A percentile compares a stretch with the other conserved stretches of the same genome.
These are phyloP conservation scores for Talaromyces amestolkiae DNA, from an alignment of 2,329 filamentous ascomycete species.

Conservation along the genomic window DNA sequence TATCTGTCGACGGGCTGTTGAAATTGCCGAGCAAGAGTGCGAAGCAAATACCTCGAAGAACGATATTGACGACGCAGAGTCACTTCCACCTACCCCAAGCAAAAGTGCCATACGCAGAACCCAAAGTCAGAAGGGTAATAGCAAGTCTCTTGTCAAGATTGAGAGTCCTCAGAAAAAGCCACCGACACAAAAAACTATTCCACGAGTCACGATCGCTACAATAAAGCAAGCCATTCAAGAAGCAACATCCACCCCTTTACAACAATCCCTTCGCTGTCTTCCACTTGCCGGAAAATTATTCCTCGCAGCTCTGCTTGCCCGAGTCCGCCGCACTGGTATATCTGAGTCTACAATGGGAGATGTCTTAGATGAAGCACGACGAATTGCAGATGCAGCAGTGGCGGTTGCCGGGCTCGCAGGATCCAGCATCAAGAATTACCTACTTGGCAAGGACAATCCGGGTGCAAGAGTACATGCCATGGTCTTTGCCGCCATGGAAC, in stretches of 20 bases:
- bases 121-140: constrained; percentile 21
- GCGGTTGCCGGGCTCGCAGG: constrained; percentile 53
- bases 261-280: constrained; percentile 80
- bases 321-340: constrained; percentile 77
- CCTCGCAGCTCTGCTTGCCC: constrained; percentile 74
- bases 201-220: constrained; percentile 82
- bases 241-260: constrained; percentile 86
- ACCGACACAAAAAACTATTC: constrained; percentile 23
- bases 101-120: constrained; percentile 38
- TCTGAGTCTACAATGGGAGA: constrained; percentile 86
- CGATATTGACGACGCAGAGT: constrained; percentile 31
- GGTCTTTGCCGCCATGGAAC: constrained; percentile 71
- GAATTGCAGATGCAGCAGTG: constrained; percentile 53
- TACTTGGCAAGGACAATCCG: constrained; percentile 48
- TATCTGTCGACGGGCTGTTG: constrained; percentile 91
- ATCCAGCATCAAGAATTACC: constrained; percentile 58
- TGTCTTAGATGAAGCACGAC: constrained; percentile 79
- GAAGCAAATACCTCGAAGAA: constrained; percentile 34
- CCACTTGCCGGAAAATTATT: constrained; percentile 82
- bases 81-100: constrained; percentile 45
- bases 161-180: constrained; percentile 19
- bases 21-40: constrained; percentile 79
- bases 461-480: constrained; percentile 57
- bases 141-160: constrained; percentile 18
- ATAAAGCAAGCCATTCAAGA: constrained; percentile 94